phyloP scores from a whole-genome alignment of 2,329 filamentous ascomycete species.

The Eutypa lata region DNA sequence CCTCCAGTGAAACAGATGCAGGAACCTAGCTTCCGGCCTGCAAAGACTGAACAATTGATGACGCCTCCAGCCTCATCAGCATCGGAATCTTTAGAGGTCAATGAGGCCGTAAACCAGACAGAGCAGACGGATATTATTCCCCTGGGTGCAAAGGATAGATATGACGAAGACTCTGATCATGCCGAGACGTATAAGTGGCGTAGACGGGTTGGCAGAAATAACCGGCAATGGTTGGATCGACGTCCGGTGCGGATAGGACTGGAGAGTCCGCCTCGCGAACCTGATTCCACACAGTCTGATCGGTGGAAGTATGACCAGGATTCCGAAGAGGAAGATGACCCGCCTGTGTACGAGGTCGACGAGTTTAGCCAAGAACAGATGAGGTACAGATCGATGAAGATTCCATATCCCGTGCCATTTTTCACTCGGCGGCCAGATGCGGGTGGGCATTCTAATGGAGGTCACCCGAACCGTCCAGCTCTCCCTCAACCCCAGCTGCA shows the following conservation, averaged over 20 bases:
- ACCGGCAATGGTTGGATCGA: constrained; percentile 85
- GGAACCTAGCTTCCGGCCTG: constrained; percentile 65
- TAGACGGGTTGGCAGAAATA: constrained; percentile 78
- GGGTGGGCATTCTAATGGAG: constrained; percentile 14
- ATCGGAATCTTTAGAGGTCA: constrained; percentile 55
- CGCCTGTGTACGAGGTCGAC: constrained; percentile 72
- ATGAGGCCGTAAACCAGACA: constrained; percentile 36
- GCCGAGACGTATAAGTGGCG: constrained; percentile 65
- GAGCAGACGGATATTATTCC: constrained; percentile 30
- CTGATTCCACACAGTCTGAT: constrained; percentile 45
- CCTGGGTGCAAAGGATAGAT: constrained; percentile 44
- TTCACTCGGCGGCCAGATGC: constrained; percentile 33
- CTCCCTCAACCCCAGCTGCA: constrained; percentile 18
- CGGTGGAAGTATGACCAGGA: constrained; percentile 87
- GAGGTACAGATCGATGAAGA: constrained; percentile 59
- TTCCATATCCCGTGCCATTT: constrained; percentile 42
- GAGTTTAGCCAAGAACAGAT: constrained; percentile 60
- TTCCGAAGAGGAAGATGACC: constrained; percentile 72
- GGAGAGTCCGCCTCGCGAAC: constrained; percentile 28
- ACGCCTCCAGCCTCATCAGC: constrained; percentile 58
- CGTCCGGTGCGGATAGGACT: constrained; percentile 53
- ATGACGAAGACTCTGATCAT: constrained; percentile 36
- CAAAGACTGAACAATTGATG: constrained; percentile 68
- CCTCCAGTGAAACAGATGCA: constrained; percentile 70
- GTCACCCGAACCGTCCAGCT: constrained; percentile 14